Evolutionary conservation across 2,329 filamentous ascomycete species (phyloP), one percentile per base, ranked within the genome.

Genomic region (Clonostachys solani): DNA sequence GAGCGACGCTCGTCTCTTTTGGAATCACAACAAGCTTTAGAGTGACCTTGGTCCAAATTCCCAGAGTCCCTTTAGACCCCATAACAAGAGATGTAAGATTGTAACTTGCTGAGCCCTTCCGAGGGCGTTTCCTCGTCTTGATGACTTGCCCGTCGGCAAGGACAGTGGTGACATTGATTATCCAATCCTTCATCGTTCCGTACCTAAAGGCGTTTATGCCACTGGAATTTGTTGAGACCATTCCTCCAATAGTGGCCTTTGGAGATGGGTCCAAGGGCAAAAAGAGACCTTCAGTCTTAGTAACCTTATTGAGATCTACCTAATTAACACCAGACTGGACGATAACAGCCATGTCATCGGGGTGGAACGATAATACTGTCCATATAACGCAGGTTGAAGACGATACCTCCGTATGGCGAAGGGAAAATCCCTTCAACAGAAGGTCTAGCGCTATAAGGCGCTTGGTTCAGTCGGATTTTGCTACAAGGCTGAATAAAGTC

Each of bases 151-250:
- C 86, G 57, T 89, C 84, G 1, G 85, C 80, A 40, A 89, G 71
- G 0, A 89, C 85, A 0, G 87, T 83, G 0, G 84, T 89, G 19
- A 89, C 61, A 52, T 83, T 86, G 49, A 89, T 69, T 2, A 89
- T 85, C 74, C 83, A 89, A 52, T 89, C 86, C 54, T 84, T 86
- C 86, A 89, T 89, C 0, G 85, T 87, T 0, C 86, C 86, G 56
- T 89, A 88, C 45, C 84, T 71, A 48, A 78, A 72, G 2, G 78
- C 77, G 53, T 81, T 80, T 1, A 78, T 81, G 0, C 78, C 78
- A 46, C 72, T 83, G 65, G 85, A 89, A 45, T 84, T 84, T 1
- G 84, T 87, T 0, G 81, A 80, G 5, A 89, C 68, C 78, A 82
- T 82, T 6, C 79, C 78, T 3, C 78, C 79, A 17, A 82, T 69